phyloP scores from a whole-genome alignment of 352 stramenopile species.

The Pythium oligandrum region DNA sequence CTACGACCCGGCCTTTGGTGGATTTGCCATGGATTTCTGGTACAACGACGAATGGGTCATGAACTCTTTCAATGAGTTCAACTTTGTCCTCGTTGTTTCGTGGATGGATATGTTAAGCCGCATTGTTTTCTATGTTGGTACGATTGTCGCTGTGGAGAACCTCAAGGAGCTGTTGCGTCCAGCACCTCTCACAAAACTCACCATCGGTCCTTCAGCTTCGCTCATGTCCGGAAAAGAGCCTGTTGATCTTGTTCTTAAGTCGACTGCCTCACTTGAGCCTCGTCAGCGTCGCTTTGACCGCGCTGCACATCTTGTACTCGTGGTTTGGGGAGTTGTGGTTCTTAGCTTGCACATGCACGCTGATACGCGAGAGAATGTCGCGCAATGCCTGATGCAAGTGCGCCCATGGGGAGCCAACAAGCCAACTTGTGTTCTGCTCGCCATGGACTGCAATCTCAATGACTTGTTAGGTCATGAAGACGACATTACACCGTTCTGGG shows the following conservation, averaged over 20 bases:
- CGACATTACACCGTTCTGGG: neutral
- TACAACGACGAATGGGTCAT: slow-evolving; percentile 25
- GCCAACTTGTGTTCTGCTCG: too few species aligned
- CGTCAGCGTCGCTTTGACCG: neutral
- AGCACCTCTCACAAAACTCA: neutral
- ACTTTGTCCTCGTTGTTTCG: slow-evolving; percentile 29
- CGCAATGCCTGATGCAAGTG: neutral
- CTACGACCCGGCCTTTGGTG: slow-evolving; percentile 2
- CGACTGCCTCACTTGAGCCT: too few species aligned
- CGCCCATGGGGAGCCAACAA: too few species aligned
- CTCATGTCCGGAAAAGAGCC: too few species aligned
- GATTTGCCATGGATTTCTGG: slow-evolving; percentile 13
- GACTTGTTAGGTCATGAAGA: neutral
- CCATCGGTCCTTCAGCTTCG: neutral
- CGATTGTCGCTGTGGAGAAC: slow-evolving; percentile 24
- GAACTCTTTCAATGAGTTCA: slow-evolving; percentile 19
- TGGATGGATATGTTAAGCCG: slow-evolving; percentile 27
- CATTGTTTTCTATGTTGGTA: slow-evolving; percentile 31
- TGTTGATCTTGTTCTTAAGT: too few species aligned
- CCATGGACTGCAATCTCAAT: neutral
- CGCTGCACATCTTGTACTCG: neutral
- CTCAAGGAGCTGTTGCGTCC: slow-evolving; percentile 22
- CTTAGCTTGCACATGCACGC: slow-evolving; percentile 7
- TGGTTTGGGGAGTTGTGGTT: neutral
- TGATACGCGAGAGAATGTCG: neutral